Percentiles rank a stretch among this genome's conserved stretches.
These are phyloP conservation scores for Diplogelasinospora grovesii DNA, from an alignment of 495 filamentous ascomycete genomes.

Conservation along the genomic window DNA sequence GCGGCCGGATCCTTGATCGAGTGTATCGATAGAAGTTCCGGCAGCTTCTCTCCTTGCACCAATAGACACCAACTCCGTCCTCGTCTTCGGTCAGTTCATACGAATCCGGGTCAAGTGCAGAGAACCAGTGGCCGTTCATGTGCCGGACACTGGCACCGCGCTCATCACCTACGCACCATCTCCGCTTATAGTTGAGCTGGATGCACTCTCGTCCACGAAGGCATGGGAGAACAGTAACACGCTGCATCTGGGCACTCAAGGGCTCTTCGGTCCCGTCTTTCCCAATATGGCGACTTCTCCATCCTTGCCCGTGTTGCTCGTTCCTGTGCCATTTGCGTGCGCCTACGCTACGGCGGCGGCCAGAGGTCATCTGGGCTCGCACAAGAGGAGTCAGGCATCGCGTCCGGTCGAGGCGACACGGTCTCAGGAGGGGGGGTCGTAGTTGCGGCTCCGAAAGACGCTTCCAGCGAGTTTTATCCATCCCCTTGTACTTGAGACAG, in stretches of 20 bases:
- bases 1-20: too few relatives aligned
- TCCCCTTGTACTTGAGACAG: background rate
- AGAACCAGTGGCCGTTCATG: too few relatives aligned
- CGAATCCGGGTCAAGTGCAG: too few relatives aligned
- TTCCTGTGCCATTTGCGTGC: background rate
- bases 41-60: too few relatives aligned
- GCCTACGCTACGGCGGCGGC: background rate
- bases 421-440: background rate
- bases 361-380: background rate
- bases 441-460: background rate
- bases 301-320: background rate
- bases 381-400: background rate
- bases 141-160: too few relatives aligned
- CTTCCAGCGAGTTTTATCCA: background rate
- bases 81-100: too few relatives aligned
- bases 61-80: too few relatives aligned
- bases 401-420: background rate
- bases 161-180: background rate
- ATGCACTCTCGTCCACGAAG: background rate
- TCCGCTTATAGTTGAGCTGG: background rate
- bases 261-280: background rate
- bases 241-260: background rate
- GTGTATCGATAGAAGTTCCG: too few relatives aligned
- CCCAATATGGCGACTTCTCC: background rate
- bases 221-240: background rate